These are phyloP conservation scores for Detonula confervacea DNA, from an alignment of 352 stramenopile genomes.

Conservation along the genomic window DNA sequence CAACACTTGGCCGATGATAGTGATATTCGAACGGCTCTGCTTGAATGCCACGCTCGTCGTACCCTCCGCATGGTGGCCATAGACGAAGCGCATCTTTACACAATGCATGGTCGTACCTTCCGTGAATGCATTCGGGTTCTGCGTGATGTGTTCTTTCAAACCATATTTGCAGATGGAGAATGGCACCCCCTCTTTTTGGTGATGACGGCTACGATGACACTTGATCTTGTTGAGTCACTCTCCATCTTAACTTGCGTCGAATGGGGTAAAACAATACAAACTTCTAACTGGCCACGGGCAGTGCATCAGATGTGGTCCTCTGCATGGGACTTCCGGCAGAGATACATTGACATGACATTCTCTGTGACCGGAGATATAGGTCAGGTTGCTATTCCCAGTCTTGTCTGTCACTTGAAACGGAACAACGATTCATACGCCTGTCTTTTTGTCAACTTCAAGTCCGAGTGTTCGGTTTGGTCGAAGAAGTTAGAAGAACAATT, in stretches of 20 bases:
- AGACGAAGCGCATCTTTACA: slow-evolving; percentile 10
- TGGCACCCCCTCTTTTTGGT: neutral
- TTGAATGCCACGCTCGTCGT: neutral
- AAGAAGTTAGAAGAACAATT: neutral
- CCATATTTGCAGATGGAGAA: neutral
- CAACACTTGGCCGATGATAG: slow-evolving; percentile 7
- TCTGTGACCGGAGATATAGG: neutral
- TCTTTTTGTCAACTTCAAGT: neutral
- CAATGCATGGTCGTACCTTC: slow-evolving; percentile 6
- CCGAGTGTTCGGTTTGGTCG: neutral
- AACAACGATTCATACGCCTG: neutral
- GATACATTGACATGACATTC: neutral
- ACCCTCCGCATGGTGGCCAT: slow-evolving; percentile 1
- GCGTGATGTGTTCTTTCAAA: neutral
- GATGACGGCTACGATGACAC: neutral
- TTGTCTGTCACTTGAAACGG: neutral
- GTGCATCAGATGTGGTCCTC: neutral
- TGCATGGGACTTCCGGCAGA: neutral
- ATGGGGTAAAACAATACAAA: neutral
- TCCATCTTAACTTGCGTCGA: neutral
- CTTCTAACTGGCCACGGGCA: neutral
- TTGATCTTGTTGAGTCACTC: neutral
- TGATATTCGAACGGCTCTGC: neutral
- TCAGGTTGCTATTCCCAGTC: neutral
- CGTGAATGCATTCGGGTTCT: slow-evolving; percentile 11